Conservation (phyloP, 1,284 basidiomycete species). For the Filobasidium uniguttulatum region DNA sequence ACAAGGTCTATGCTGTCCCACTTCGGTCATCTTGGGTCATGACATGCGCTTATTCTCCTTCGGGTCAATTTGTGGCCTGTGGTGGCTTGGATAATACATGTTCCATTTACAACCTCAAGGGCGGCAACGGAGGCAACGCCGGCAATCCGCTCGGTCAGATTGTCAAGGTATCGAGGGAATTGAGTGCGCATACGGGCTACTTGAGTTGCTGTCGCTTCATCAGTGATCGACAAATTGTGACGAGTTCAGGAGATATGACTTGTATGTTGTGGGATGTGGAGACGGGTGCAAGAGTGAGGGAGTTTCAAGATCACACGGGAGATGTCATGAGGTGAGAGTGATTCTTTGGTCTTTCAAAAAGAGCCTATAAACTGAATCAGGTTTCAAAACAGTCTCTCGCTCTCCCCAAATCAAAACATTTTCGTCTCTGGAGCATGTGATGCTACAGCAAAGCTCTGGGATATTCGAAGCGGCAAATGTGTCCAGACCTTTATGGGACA, state of each 20-base stretch:
- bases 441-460: constrained; percentile 96
- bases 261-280: constrained; percentile 99
- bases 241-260: constrained; percentile 95
- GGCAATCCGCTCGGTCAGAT: constrained; percentile 31
- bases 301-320: constrained; percentile 97
- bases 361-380: constrained; percentile 9
- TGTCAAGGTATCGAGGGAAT: constrained; percentile 54
- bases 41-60: constrained; percentile 97
- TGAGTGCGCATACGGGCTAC: constrained; percentile 94
- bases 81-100: constrained; percentile 99
- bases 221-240: constrained; percentile 95
- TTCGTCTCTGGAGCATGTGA: constrained; percentile 98
- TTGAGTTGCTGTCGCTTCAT: constrained; percentile 96
- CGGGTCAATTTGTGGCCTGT: constrained; percentile 92
- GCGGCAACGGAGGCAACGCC: constrained; percentile 41
- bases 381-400: constrained; percentile 57
- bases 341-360: neutral
- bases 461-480: constrained; percentile 88
- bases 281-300: constrained; percentile 82
- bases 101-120: constrained; percentile 78
- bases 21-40: constrained; percentile 97
- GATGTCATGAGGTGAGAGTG: constrained; percentile 87
- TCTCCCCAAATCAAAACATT: constrained; percentile 84
- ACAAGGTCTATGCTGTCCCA: constrained; percentile 98
- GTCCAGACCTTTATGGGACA: constrained; percentile 98